These are phyloP conservation scores for Mycena citricolor DNA, from an alignment of 1,284 basidiomycete genomes.

Conservation along the genomic window DNA sequence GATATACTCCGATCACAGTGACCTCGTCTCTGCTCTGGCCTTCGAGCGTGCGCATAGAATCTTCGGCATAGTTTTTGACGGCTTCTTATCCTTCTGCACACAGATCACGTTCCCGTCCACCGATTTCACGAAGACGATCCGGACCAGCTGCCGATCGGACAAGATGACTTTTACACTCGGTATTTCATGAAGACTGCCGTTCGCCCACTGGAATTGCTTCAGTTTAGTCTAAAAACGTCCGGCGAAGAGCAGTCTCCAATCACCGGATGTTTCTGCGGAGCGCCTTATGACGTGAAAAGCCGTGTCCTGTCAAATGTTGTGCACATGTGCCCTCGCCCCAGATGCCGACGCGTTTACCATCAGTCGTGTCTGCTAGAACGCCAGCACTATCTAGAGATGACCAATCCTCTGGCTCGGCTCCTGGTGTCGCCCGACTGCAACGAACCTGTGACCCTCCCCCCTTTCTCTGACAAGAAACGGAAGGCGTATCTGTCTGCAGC, in stretches of 20 bases:
- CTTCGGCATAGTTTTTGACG: background rate
- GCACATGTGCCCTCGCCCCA: conserved; percentile 17
- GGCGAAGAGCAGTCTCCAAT: background rate
- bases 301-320: conserved; percentile 1
- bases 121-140: conserved; percentile 13
- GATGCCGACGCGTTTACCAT: conserved; percentile 15
- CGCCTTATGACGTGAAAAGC: conserved; percentile 9
- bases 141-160: conserved; percentile 4
- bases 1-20: conserved; percentile 13
- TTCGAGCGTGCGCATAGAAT: conserved; percentile 13
- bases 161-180: conserved; percentile 6
- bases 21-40: conserved; percentile 11
- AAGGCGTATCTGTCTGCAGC: no score
- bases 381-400: conserved; percentile 12
- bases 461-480: no score
- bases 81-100: background rate
- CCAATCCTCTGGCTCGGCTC: no score
- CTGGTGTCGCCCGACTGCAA: no score
- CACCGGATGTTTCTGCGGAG: conserved; percentile 9
- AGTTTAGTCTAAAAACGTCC: conserved; percentile 1
- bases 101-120: background rate
- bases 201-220: background rate
- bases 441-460: no score
- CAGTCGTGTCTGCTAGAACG: conserved; percentile 5
- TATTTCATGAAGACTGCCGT: conserved; percentile 9